phyloP scores from a whole-genome alignment of 75 land plant genomes.

The Cunninghamia lanceolata region DNA sequence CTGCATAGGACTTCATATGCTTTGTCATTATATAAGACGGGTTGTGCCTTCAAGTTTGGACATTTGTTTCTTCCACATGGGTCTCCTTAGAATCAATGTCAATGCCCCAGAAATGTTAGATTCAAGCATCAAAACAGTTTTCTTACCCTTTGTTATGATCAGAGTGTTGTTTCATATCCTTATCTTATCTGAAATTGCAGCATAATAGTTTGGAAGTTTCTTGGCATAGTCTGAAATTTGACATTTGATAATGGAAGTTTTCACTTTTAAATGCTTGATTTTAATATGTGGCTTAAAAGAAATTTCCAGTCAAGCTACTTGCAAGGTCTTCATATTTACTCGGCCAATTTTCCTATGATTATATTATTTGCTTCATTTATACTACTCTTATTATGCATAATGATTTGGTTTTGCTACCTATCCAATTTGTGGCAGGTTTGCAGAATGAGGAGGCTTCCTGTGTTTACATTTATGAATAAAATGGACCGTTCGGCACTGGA shows the following conservation, averaged over 20 bases:
- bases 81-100: background rate
- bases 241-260: conserved; percentile 1
- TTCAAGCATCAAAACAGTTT: background rate
- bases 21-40: background rate
- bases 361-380: conserved; percentile 4
- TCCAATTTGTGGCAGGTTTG: conserved; percentile 34
- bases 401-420: background rate
- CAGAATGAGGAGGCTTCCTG: conserved; percentile 51
- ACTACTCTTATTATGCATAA: background rate
- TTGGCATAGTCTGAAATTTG: background rate
- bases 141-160: background rate
- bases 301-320: background rate
- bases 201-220: background rate
- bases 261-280: background rate
- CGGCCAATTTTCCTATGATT: background rate
- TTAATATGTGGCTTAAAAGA: background rate
- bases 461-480: conserved; percentile 55
- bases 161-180: background rate
- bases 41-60: background rate
- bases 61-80: background rate
- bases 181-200: background rate
- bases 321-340: background rate
- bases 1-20: background rate
- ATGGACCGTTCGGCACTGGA: conserved; percentile 57
- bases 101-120: background rate